Evolutionary conservation across 768 basidiomycete species (phyloP).

Genomic region (Cystofilobasidium bisporidii): DNA sequence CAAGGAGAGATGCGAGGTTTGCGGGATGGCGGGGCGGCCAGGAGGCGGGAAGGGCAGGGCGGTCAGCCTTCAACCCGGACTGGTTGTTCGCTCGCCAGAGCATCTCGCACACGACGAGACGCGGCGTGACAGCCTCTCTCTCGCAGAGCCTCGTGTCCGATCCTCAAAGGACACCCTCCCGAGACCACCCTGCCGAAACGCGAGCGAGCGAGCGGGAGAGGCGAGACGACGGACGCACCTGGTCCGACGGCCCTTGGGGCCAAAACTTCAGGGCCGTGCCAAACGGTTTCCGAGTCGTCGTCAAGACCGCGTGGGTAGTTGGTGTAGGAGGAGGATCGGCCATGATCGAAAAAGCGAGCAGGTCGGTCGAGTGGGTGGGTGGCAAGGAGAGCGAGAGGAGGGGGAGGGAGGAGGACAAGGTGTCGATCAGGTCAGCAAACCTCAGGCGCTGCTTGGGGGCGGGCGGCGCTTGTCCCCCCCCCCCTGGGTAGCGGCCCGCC

Average conservation of each 20-base stretch:
- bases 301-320: neutral
- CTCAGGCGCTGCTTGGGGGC: too few relatives aligned
- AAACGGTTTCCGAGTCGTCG: neutral
- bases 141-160: too few relatives aligned
- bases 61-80: too few relatives aligned
- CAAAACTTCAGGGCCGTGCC: slow-evolving; percentile 18
- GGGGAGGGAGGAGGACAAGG: neutral
- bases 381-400: neutral
- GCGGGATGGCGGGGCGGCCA: too few relatives aligned
- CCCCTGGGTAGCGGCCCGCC: too few relatives aligned
- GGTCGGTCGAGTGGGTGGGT: too few relatives aligned
- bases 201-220: neutral
- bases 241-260: slow-evolving; percentile 28
- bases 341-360: neutral
- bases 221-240: slow-evolving; percentile 10
- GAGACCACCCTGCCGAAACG: neutral
- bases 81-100: too few relatives aligned
- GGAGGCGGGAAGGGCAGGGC: too few relatives aligned
- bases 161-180: neutral
- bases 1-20: neutral
- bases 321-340: too few relatives aligned
- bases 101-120: too few relatives aligned
- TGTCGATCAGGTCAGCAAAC: neutral
- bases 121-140: too few relatives aligned
- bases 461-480: too few relatives aligned